Evolutionary conservation across 1,139 yeast genomes (phyloP).

Genomic region (Zygosaccharomyces pseudobailii): DNA sequence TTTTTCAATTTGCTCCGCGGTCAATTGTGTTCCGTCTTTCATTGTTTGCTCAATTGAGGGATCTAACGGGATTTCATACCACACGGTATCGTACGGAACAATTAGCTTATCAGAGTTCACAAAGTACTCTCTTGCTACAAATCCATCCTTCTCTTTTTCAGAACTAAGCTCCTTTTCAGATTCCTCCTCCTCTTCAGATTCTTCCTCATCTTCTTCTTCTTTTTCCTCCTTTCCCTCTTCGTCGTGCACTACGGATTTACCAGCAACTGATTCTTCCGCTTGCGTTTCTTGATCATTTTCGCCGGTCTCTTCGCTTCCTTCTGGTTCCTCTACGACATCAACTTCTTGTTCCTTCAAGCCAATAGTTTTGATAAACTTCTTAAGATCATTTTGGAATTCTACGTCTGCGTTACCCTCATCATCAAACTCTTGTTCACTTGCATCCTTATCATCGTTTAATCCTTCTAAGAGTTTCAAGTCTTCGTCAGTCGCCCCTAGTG

Average conservation of each 20-base stretch:
- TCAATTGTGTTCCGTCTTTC: conserved; percentile 38
- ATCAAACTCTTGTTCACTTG: conserved; percentile 59
- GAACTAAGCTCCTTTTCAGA: conserved; percentile 21
- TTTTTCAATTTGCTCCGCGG: conserved; percentile 49
- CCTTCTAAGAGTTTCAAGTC: conserved; percentile 54
- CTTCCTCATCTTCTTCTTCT: conserved; percentile 21
- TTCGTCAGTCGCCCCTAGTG: conserved; percentile 68
- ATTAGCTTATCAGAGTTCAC: conserved; percentile 54
- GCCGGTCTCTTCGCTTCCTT: conserved; percentile 28
- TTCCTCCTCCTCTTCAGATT: conserved; percentile 16
- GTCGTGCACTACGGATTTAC: neutral
- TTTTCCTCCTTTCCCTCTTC: conserved; percentile 20
- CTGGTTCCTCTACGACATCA: conserved; percentile 27
- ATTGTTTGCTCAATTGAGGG: conserved; percentile 35
- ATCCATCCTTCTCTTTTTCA: conserved; percentile 38
- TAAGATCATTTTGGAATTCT: conserved; percentile 53
- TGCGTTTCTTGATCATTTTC: conserved; percentile 25
- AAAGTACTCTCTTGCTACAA: conserved; percentile 47
- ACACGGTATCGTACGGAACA: conserved; percentile 63
- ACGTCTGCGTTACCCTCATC: conserved; percentile 43
- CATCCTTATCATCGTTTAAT: conserved; percentile 53
- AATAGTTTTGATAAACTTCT: conserved; percentile 60
- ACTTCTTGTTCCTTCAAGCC: conserved; percentile 46
- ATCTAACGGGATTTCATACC: conserved; percentile 59
- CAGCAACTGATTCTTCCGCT: too few species aligned